Conservation (phyloP, 495 filamentous ascomycete species). For the Talaromyces nanjingensis region DNA sequence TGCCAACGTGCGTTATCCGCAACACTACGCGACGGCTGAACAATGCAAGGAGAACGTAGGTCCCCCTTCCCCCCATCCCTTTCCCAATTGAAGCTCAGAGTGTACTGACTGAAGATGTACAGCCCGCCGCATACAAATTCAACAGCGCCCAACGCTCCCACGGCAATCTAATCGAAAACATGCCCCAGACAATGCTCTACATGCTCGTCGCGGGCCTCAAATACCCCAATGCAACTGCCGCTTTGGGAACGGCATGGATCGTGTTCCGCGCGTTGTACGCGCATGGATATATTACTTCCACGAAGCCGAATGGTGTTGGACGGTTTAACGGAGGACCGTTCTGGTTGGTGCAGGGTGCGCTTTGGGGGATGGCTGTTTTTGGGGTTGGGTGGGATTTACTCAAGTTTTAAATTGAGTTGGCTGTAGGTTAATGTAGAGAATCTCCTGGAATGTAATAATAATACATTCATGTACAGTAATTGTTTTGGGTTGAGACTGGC, state of each 20-base stretch:
- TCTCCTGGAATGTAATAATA: too few relatives aligned
- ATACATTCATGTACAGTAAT: too few relatives aligned
- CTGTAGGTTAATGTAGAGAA: too few relatives aligned
- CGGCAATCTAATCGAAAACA: conserved; percentile 63
- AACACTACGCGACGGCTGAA: conserved; percentile 53
- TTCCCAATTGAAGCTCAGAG: background rate
- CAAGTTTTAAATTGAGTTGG: background rate
- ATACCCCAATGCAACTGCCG: conserved; percentile 49
- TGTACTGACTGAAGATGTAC: background rate
- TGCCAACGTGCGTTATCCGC: conserved; percentile 55
- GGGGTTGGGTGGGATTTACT: conserved; percentile 32
- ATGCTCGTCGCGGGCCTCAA: conserved; percentile 50
- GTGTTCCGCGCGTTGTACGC: conserved; percentile 47
- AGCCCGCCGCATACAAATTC: conserved; percentile 38
- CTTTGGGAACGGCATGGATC: conserved; percentile 50
- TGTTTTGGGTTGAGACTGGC: too few relatives aligned
- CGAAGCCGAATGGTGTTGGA: conserved; percentile 41
- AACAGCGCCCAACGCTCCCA: conserved; percentile 71
- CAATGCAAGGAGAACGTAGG: conserved; percentile 48
- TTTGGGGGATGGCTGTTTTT: conserved; percentile 40
- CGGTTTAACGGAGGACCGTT: conserved; percentile 30
- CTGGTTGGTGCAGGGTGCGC: conserved; percentile 35
- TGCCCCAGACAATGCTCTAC: conserved; percentile 48
- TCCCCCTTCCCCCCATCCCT: conserved; percentile 15
- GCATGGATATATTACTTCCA: conserved; percentile 50